Percentiles rank a stretch among this genome's conserved stretches.
Conservation (phyloP, 2,329 filamentous ascomycete species). For the Colletotrichum chlorophyti region DNA sequence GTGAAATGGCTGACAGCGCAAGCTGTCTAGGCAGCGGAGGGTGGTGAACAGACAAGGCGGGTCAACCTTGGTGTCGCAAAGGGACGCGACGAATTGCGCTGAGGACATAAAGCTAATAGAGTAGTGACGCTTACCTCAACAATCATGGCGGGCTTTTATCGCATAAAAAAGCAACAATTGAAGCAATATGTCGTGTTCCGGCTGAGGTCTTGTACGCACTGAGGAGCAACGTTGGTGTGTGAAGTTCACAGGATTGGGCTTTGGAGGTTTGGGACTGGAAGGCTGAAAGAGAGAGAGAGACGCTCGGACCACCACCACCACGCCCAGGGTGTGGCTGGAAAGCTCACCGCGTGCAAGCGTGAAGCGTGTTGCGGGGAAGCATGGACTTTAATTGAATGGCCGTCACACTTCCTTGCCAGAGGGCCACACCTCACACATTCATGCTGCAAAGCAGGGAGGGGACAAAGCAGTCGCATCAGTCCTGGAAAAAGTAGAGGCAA, state of each 20-base stretch:
- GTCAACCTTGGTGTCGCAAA: neutral
- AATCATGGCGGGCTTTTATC: slow-evolving; percentile 35
- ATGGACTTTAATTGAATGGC: slow-evolving; percentile 28
- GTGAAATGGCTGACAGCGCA: slow-evolving; percentile 3
- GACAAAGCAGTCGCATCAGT: slow-evolving; percentile 1
- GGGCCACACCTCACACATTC: too few relatives aligned
- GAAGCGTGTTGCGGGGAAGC: slow-evolving; percentile 27
- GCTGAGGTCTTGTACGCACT: neutral
- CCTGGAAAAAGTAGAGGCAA: too few relatives aligned
- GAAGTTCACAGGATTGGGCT: slow-evolving; percentile 27
- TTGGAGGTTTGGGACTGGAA: slow-evolving; percentile 29
- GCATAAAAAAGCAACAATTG: neutral
- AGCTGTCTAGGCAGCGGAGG: neutral
- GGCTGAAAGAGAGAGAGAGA: slow-evolving; percentile 25
- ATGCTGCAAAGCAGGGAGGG: neutral
- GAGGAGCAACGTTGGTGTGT: slow-evolving; percentile 6
- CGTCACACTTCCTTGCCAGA: neutral
- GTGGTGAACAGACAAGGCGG: neutral
- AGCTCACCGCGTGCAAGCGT: slow-evolving; percentile 11
- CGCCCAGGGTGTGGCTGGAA: slow-evolving; percentile 26
- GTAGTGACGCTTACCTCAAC: slow-evolving; percentile 36
- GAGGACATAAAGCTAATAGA: neutral
- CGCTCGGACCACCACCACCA: slow-evolving; percentile 22
- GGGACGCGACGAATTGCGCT: neutral
- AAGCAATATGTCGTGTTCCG: slow-evolving; percentile 12